Base-by-base conservation (phyloP, 2,329 filamentous ascomycete genomes). In the Myriosclerotinia curreyana region DNA sequence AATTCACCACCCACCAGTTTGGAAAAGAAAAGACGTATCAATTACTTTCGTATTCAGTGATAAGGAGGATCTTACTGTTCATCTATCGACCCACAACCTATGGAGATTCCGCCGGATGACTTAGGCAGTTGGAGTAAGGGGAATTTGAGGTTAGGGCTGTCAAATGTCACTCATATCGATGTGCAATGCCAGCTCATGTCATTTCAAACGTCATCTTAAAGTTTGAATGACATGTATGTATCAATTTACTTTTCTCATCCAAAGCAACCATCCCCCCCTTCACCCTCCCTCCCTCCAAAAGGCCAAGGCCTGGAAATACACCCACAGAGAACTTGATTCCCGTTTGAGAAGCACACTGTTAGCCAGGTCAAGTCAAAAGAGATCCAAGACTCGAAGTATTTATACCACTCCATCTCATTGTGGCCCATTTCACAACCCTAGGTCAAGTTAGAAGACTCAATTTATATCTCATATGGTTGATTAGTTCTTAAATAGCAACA, bases 1-100 rank as follows among this genome's bases (percentile, higher is more conserved):
- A 73, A 72, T 71, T 64, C 71, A 72, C 58, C 62, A 60, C 68
- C 60, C 66, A 66, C 68, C 66, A 38, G 55, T 59, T 59, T 51
- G 53, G 46, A 51, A 51, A 36, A 31, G 28, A 31, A 31, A 31
- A 40, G 44, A 59, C 34, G 20, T 59, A 9, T 51, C 46, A 44
- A 40, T 31, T 60, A 38, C 58, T 50, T 51, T 52, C 22, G n/a
- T 59, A 36, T 59, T 59, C 42, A 48, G 55, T 59, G 55, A 59
- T 20, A 38, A 48, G 55, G 42, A 40, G 58, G 48, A 60, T n/a
- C 22, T 40, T 40, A 3, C 25, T 51, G 17, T 52, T 28, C 25
- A 15, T 38, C 25, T 7, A 31, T 34, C 14, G 34, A 17, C n/a
- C 28, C 20, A 38, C 31, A 20, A 25, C 3, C 9, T n/a, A 9